Evolutionary conservation across 306 rosid genomes (phyloP).

Genomic region (Vachellia collinsii): DNA sequence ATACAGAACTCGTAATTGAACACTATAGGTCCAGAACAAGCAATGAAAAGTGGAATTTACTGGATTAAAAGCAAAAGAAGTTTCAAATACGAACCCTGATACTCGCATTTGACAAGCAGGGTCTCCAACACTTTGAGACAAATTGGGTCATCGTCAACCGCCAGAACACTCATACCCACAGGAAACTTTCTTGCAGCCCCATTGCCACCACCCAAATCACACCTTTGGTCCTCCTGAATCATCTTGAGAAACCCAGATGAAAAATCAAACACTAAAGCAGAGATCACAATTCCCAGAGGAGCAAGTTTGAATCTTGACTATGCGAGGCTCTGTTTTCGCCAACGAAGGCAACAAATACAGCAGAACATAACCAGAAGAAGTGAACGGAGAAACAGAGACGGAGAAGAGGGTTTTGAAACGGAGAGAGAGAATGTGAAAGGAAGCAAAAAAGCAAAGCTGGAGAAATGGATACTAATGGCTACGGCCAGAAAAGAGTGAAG

Average conservation of each 20-base stretch:
- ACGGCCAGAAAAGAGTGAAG: slow-evolving; percentile 51
- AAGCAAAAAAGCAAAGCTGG: slow-evolving; percentile 46
- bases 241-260: slow-evolving; percentile 44
- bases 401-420: slow-evolving; percentile 19
- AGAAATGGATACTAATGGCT: slow-evolving; percentile 59
- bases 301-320: slow-evolving; percentile 41
- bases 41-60: neutral
- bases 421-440: slow-evolving; percentile 36
- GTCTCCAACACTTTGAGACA: slow-evolving; percentile 71
- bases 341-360: neutral
- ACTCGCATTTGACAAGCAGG: slow-evolving; percentile 78
- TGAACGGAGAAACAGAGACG: slow-evolving; percentile 4
- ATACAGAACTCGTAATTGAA: neutral
- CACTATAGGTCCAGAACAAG: neutral
- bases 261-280: slow-evolving; percentile 24
- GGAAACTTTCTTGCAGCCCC: slow-evolving; percentile 57
- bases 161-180: slow-evolving; percentile 87
- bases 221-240: slow-evolving; percentile 60
- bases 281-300: slow-evolving; percentile 33
- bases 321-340: slow-evolving; percentile 29
- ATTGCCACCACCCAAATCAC: slow-evolving; percentile 38
- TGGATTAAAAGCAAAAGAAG: slow-evolving; percentile 3
- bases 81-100: slow-evolving; percentile 65
- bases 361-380: slow-evolving; percentile 10
- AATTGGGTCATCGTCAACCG: slow-evolving; percentile 75